Base-by-base conservation (phyloP, 2,329 filamentous ascomycete genomes). In the Penicillium thymicola region DNA sequence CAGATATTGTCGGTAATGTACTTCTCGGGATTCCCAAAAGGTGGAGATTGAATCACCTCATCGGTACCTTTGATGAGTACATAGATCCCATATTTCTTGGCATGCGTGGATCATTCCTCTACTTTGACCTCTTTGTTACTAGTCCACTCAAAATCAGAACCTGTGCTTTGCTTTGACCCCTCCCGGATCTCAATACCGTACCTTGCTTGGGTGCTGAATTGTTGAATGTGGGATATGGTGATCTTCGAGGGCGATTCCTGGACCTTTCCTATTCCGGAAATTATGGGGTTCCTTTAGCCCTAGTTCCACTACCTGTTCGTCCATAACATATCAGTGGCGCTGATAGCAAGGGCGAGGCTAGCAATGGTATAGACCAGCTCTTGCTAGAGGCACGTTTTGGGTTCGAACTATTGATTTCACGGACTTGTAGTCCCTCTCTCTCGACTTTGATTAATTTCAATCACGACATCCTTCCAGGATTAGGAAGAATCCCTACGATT, bases 41-140 rank as follows among this genome's bases (percentile, higher is more conserved):
- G 47, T 18, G 37, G 25, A 38, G 13, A 27, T 43, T 43, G 32
- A 16, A 63, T 63, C 58, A 61, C 62, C 54, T 62, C 60, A 62
- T 59, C 47, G 23, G 21, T 38, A 41, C 13, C 30, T 23, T 36
- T 32, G 38, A 44, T 60, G 38, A 60, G 21, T 56, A 49, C 34
- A 38, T 49, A 48, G 55, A 52, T 46, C 46, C 28, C 30, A 32
- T 38, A 47, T 54, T 32, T 41, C 58, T 60, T 60, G 60, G 60
- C 60, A 42, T 16, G 14, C 34, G 42, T 34, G 8, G 54, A 58
- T 59, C 51, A 40, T 53, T 47, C 32, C 52, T 51, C 13, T 37
- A 43, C 25, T 47, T 14, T 32, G n/a, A 52, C n/a, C 16, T 38
- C 51, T 53, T 18, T 27, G 13, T 46, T 37, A 18, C 16, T 11